Conservation (phyloP, 1,139 yeast genomes). For the Pichia sp. region DNA sequence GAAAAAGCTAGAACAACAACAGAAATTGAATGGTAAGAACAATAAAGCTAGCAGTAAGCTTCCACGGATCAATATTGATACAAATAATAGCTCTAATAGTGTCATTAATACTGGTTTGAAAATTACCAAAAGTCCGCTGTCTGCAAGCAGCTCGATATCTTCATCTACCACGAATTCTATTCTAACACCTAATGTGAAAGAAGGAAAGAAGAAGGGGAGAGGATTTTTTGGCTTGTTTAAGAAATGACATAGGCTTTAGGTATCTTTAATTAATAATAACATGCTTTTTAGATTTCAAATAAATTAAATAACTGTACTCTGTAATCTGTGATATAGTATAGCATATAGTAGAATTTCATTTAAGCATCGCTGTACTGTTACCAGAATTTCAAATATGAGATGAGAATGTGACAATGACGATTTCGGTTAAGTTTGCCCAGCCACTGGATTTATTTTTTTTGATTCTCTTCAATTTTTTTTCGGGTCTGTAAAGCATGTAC, state of each 20-base stretch:
- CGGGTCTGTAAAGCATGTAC: no score
- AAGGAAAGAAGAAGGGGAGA: conserved; percentile 5
- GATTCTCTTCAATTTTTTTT: no score
- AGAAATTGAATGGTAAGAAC: neutral
- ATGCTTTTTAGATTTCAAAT: no score
- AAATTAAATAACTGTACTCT: no score
- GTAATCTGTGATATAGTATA: no score
- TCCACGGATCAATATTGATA: conserved; percentile 12
- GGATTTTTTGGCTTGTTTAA: conserved; percentile 11
- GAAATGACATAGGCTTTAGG: neutral
- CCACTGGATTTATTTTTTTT: no score
- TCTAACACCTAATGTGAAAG: neutral
- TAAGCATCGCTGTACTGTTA: no score
- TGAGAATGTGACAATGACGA: no score
- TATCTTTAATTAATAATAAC: neutral
- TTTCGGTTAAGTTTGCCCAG: no score
- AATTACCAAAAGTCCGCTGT: neutral
- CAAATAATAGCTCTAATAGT: neutral
- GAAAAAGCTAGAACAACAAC: conserved; percentile 7
- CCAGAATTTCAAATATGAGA: no score
- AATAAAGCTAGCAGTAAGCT: neutral
- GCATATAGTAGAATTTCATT: no score
- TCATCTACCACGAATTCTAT: neutral
- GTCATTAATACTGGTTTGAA: neutral
- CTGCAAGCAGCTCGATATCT: neutral